Base-by-base conservation (phyloP, 2,329 filamentous ascomycete species). In the Cordyceps militaris region DNA sequence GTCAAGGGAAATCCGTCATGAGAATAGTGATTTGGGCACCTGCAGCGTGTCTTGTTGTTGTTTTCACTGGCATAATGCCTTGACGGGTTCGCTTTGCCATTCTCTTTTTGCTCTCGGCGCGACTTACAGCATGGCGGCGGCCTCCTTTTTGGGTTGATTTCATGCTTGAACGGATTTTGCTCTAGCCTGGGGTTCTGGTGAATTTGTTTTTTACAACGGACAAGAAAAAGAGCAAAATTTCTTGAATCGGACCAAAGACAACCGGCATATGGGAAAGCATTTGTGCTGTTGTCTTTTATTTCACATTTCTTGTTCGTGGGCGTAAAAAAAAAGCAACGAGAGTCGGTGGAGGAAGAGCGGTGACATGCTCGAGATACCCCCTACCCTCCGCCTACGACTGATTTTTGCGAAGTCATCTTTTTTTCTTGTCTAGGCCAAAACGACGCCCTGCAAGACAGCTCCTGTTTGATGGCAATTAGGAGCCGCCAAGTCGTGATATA, bases 1-100 rank as follows among this genome's bases (percentile, higher is more conserved):
- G 67, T 74, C 57, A 83, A 83, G 67, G 73, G 71, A 38, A 80
- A 79, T 60, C 69, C 71, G 14, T 66, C 67, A 56, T 72, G 65
- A 67, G 60, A 43, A 58, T 11, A 42, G 26, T 52, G 40, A 51
- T 34, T 13, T 58, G 26, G n/a, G 58, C 55, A 57, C 46, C 38
- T 51, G 36, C 40, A 50, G 38, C 19, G 47, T 52, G 48, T 23
- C 30, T 42, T 42, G 38, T 36, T 52, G 14, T 38, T 42, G 3
- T 42, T 54, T 54, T 30, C 23, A 26, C 23, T 30, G 14, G 47
- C 56, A 32, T 46, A 30, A 52, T 58, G 47, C 43, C 10, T 54
- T 36, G 43, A 58, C 48, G 56, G 28, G 28, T 30, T 30, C 21
- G 40, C 32, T 44, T 56, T 57, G 36, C 36, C 10, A 4, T 24